These are phyloP conservation scores for Cnidoscolus chayamansa DNA, from an alignment of 441 rosid genomes.

Conservation along the genomic window DNA sequence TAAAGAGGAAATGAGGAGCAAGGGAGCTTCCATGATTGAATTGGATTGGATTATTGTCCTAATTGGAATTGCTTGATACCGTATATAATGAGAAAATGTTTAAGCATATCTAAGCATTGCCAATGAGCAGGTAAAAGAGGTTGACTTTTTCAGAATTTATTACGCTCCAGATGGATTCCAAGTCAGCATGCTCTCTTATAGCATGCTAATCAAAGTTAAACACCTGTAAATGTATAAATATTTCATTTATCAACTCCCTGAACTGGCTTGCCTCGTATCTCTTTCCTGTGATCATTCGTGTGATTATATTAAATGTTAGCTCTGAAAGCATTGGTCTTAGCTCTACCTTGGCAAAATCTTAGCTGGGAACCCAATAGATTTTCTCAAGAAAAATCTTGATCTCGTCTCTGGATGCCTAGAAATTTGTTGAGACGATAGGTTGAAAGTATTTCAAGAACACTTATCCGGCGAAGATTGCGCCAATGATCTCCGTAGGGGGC, in stretches of 20 bases:
- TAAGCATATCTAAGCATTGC: too few species aligned
- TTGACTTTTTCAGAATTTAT: too few species aligned
- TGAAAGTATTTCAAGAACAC: slow-evolving; percentile 49
- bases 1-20: background rate
- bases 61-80: background rate
- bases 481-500: slow-evolving; percentile 56
- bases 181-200: too few species aligned
- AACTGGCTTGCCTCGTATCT: slow-evolving; percentile 45
- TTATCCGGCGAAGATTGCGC: slow-evolving; percentile 65
- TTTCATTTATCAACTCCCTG: slow-evolving; percentile 28
- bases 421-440: slow-evolving; percentile 35
- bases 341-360: slow-evolving; percentile 36
- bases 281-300: slow-evolving; percentile 51
- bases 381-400: slow-evolving; percentile 29
- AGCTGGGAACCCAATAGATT: slow-evolving; percentile 19
- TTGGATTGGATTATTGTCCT: background rate
- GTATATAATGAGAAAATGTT: too few species aligned
- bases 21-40: background rate
- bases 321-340: slow-evolving; percentile 40
- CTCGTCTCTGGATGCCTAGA: slow-evolving; percentile 40
- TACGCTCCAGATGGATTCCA: too few species aligned
- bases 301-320: slow-evolving; percentile 43
- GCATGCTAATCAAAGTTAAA: too few species aligned
- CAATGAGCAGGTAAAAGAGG: too few species aligned
- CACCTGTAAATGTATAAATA: background rate